phyloP scores from a whole-genome alignment of 768 basidiomycete species.

The Boletus sp. region DNA sequence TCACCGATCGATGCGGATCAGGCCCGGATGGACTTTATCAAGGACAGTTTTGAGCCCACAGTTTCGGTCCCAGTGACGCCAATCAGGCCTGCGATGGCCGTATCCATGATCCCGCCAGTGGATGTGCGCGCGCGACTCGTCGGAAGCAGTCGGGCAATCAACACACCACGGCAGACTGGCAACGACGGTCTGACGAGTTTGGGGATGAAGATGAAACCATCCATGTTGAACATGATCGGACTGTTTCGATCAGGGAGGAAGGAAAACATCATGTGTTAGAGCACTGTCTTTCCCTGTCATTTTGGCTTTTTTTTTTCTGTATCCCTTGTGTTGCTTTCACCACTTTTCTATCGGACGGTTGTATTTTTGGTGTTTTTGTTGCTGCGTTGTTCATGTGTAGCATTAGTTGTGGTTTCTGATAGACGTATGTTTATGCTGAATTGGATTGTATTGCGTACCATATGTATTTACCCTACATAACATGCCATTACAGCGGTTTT shows the following conservation, averaged over 20 bases:
- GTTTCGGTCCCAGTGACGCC: constrained; percentile 1
- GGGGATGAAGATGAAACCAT: constrained; percentile 20
- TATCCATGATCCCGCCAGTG: not conserved
- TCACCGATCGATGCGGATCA: constrained; percentile 35
- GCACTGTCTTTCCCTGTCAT: not conserved
- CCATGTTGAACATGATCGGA: constrained; percentile 28
- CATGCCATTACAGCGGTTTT: too few relatives aligned
- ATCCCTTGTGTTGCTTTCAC: not conserved
- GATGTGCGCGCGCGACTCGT: not conserved
- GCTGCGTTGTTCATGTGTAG: not conserved
- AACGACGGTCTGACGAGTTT: constrained; percentile 8
- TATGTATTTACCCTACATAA: not conserved
- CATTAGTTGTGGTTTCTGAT: not conserved
- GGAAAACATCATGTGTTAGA: constrained; percentile 12
- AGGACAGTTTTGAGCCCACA: constrained; percentile 41
- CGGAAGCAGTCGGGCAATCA: constrained; percentile 3
- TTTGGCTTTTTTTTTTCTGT: not conserved
- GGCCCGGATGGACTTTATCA: constrained; percentile 41
- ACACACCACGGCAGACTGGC: constrained; percentile 1
- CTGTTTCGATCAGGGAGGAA: constrained; percentile 30
- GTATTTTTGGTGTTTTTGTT: not conserved
- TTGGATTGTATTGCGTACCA: not conserved
- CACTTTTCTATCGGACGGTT: not conserved
- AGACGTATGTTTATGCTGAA: not conserved
- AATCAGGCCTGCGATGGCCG: not conserved